phyloP scores from a whole-genome alignment of 2,329 filamentous ascomycete species.

The Ophiostoma sp. region DNA sequence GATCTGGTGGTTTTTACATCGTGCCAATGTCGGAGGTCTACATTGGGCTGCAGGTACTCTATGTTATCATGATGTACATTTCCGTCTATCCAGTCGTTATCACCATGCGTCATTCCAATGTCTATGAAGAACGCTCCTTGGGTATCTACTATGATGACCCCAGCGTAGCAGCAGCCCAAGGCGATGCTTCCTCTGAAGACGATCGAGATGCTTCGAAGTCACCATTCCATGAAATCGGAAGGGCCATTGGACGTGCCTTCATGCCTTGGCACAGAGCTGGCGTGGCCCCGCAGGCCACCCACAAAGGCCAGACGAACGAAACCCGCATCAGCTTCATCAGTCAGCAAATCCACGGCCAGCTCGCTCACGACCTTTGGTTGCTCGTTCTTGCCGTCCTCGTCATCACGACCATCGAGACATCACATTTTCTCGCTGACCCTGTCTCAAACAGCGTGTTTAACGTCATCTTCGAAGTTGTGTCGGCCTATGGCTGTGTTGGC shows the following conservation, averaged over 20 bases:
- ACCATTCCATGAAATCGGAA: neutral
- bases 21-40: slow-evolving; percentile 53
- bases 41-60: slow-evolving; percentile 55
- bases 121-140: slow-evolving; percentile 64
- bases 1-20: slow-evolving; percentile 62
- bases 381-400: slow-evolving; percentile 55
- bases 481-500: slow-evolving; percentile 55
- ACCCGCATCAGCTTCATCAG: slow-evolving; percentile 47
- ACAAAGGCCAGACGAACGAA: slow-evolving; percentile 28
- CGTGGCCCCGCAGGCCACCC: slow-evolving; percentile 28
- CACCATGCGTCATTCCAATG: slow-evolving; percentile 62
- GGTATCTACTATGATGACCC: slow-evolving; percentile 48
- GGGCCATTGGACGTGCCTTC: slow-evolving; percentile 37
- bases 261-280: slow-evolving; percentile 43
- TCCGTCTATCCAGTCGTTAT: slow-evolving; percentile 59
- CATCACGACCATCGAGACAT: slow-evolving; percentile 54
- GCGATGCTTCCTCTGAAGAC: neutral
- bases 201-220: neutral
- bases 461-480: slow-evolving; percentile 51
- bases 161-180: neutral
- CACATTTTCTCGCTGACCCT: slow-evolving; percentile 48
- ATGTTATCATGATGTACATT: slow-evolving; percentile 62
- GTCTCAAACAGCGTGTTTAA: slow-evolving; percentile 54
- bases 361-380: slow-evolving; percentile 62
- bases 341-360: slow-evolving; percentile 53